These are phyloP conservation scores for Pythium vanterpoolii DNA, from an alignment of 352 stramenopile genomes.

Conservation along the genomic window DNA sequence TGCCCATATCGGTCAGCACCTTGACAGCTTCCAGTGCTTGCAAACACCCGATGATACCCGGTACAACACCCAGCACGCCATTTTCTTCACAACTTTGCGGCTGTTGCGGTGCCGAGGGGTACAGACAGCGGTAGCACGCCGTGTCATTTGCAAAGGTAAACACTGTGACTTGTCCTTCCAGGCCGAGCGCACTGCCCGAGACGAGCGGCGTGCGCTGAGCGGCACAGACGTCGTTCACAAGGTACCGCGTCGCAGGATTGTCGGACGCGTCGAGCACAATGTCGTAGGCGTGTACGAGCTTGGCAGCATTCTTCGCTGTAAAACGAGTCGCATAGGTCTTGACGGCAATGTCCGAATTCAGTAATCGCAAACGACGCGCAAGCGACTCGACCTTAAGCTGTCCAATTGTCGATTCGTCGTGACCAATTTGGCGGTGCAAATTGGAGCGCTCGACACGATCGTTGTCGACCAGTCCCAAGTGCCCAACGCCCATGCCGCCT, in stretches of 20 bases:
- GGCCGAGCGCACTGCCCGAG: conserved; percentile 93
- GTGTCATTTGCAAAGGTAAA: conserved; percentile 80
- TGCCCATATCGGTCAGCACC: conserved; percentile 70
- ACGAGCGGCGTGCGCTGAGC: conserved; percentile 82
- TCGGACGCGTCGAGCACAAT: conserved; percentile 96
- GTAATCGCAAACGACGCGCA: conserved; percentile 28
- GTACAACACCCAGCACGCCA: conserved; percentile 95
- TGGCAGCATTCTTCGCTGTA: conserved; percentile 70
- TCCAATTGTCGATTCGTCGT: conserved; percentile 78
- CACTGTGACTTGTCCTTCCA: conserved; percentile 96
- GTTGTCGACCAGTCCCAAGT: conserved; percentile 93
- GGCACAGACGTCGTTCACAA: conserved; percentile 95
- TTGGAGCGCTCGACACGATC: conserved; percentile 96
- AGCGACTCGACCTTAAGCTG: conserved; percentile 92
- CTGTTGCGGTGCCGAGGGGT: conserved; percentile 76
- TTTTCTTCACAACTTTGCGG: conserved; percentile 93
- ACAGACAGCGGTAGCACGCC: conserved; percentile 96
- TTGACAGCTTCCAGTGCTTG: conserved; percentile 94
- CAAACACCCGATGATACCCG: conserved; percentile 92
- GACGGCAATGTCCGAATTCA: conserved; percentile 86
- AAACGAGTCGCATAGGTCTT: conserved; percentile 51
- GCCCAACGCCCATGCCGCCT: conserved; percentile 91
- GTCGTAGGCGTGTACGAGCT: conserved; percentile 78
- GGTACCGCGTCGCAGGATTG: conserved; percentile 94
- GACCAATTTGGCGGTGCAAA: conserved; percentile 96